phyloP scores from a whole-genome alignment of 768 basidiomycete genomes.

The Crepidotus variabilis region DNA sequence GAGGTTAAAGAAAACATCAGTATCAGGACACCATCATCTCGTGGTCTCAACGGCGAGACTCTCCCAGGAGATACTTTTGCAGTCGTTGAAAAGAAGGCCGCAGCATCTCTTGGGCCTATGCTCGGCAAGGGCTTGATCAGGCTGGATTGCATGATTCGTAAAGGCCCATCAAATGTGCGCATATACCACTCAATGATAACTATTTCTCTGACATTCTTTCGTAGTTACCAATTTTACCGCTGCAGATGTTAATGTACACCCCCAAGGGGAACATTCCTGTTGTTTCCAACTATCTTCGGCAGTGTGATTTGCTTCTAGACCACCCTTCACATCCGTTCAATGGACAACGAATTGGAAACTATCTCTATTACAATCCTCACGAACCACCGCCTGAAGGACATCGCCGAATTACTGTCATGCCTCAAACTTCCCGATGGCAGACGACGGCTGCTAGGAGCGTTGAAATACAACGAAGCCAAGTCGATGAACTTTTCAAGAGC shows the following conservation, averaged over 20 bases:
- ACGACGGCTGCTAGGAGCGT: slow-evolving; percentile 71
- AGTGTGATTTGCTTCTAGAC: slow-evolving; percentile 67
- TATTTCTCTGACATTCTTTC: neutral
- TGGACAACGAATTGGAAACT: slow-evolving; percentile 51
- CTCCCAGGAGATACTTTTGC: slow-evolving; percentile 67
- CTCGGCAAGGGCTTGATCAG: slow-evolving; percentile 80
- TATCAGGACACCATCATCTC: slow-evolving; percentile 60
- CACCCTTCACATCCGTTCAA: slow-evolving; percentile 75
- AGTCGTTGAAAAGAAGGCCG: slow-evolving; percentile 84
- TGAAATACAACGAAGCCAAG: slow-evolving; percentile 88
- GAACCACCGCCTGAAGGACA: slow-evolving; percentile 68
- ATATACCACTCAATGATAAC: slow-evolving; percentile 6
- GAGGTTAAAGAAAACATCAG: slow-evolving; percentile 71
- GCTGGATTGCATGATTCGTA: slow-evolving; percentile 72
- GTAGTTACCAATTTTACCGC: slow-evolving; percentile 77
- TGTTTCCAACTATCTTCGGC: slow-evolving; percentile 73
- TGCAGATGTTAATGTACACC: slow-evolving; percentile 88
- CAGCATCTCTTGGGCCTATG: slow-evolving; percentile 76
- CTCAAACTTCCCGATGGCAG: slow-evolving; percentile 49
- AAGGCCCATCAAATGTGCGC: slow-evolving; percentile 60
- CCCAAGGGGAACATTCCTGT: slow-evolving; percentile 89
- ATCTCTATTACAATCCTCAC: slow-evolving; percentile 87
- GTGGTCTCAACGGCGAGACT: slow-evolving; percentile 49
- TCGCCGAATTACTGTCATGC: slow-evolving; percentile 10
- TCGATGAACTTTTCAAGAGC: slow-evolving; percentile 91